phyloP scores from a whole-genome alignment of 139 green algal species.

The Chlamydomonas sphaeroides region DNA sequence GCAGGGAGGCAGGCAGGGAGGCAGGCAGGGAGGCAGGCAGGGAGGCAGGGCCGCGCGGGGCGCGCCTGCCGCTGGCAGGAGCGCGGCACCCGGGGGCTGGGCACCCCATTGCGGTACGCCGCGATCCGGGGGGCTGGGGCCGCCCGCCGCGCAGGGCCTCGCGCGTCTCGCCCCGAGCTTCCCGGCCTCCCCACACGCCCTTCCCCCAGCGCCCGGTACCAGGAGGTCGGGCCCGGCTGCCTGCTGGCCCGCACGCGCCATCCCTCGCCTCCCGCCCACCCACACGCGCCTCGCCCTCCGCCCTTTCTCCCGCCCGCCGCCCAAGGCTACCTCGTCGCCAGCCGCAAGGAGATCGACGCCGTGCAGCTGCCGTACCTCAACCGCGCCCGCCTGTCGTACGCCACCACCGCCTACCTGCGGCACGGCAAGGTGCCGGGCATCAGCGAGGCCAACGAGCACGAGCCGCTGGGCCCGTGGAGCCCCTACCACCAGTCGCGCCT shows the following conservation, averaged over 20 bases:
- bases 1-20: neutral
- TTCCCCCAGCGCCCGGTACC: no score
- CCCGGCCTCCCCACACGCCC: no score
- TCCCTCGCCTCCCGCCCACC: no score
- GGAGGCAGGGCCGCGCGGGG: no score
- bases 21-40: neutral
- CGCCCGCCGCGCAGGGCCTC: no score
- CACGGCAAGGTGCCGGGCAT: slow-evolving; percentile 62
- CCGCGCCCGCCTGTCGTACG: slow-evolving; percentile 69
- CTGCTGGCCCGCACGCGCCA: no score
- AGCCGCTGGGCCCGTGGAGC: slow-evolving; percentile 83
- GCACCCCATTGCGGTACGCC: no score
- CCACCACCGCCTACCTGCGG: slow-evolving; percentile 21
- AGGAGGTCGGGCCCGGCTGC: no score
- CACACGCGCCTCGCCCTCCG: neutral
- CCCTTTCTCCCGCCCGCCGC: neutral
- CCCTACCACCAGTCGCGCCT: slow-evolving; percentile 65
- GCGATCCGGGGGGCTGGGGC: no score
- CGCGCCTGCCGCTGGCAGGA: no score
- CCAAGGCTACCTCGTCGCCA: slow-evolving; percentile 52
- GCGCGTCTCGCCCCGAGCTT: no score
- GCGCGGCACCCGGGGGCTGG: no score
- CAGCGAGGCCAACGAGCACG: slow-evolving; percentile 74
- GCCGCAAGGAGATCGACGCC: slow-evolving; percentile 75
- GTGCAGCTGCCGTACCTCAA: slow-evolving; percentile 91